These are phyloP conservation scores for Solioccasus polychromus DNA, from an alignment of 768 basidiomycete species.

Conservation along the genomic window DNA sequence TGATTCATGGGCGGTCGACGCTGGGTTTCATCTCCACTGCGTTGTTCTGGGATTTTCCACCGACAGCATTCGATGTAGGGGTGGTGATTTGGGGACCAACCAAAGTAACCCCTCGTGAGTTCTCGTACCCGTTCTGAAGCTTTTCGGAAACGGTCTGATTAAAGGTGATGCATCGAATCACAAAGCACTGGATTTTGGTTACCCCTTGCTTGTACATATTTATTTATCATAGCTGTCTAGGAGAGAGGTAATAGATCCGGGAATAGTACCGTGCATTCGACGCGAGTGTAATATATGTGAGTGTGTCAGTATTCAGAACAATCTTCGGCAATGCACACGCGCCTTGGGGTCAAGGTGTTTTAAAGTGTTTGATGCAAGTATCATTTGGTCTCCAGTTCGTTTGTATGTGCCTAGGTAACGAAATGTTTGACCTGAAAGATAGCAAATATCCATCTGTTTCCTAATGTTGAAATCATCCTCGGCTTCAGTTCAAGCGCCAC, in stretches of 20 bases:
- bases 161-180: conserved; percentile 20
- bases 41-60: no score
- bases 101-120: no score
- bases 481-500: conserved; percentile 18
- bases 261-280: conserved; percentile 19
- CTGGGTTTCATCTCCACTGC: conserved; percentile 15
- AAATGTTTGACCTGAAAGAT: not conserved
- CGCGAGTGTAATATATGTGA: conserved; percentile 17
- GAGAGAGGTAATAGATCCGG: conserved; percentile 22
- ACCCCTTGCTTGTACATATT: conserved; percentile 29
- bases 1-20: not conserved
- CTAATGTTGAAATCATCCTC: conserved; percentile 8
- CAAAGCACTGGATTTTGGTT: conserved; percentile 27
- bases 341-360: conserved; percentile 11
- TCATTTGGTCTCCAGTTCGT: conserved; percentile 14
- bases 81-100: no score
- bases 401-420: conserved; percentile 29
- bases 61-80: no score
- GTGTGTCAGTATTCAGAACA: not conserved
- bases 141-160: conserved; percentile 13
- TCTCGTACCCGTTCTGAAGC: conserved; percentile 5
- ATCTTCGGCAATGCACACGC: not conserved
- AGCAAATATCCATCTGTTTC: conserved; percentile 20
- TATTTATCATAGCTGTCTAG: conserved; percentile 22
- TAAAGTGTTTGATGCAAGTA: conserved; percentile 11